Conservation (phyloP, 768 basidiomycete species). For the Boletus fagicola region DNA sequence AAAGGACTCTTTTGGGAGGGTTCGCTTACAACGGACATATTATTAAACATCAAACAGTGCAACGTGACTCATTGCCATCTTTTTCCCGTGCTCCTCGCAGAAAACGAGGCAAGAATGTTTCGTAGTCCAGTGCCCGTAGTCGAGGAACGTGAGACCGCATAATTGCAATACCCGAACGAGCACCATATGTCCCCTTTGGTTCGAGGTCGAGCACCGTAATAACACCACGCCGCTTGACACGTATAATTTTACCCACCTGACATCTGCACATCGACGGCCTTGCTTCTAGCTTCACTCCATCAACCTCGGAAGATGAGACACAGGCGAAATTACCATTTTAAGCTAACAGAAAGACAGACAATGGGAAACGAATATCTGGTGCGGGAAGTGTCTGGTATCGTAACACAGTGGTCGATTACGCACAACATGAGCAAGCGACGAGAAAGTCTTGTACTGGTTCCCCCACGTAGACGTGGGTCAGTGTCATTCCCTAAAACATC, state of each 20-base stretch:
- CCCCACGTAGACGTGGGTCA: neutral
- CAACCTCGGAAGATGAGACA: neutral
- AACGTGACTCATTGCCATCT: constrained; percentile 1
- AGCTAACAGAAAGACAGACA: neutral
- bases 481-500: neutral
- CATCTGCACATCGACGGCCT: neutral
- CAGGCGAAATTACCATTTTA: neutral
- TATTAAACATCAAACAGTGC: neutral
- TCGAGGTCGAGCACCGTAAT: neutral
- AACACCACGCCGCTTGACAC: neutral
- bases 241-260: neutral
- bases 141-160: constrained; percentile 1
- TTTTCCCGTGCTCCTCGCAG: constrained; percentile 1
- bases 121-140: neutral
- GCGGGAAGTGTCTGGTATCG: neutral
- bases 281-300: neutral
- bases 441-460: neutral
- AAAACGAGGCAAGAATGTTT: constrained; percentile 8
- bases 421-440: neutral
- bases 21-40: constrained; percentile 9
- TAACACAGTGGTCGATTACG: neutral
- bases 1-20: neutral
- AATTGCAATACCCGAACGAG: neutral
- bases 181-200: neutral
- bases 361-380: neutral